Evolutionary conservation across 176 grass and related monocot species (phyloP).

Genomic region (Carex myosuroides): DNA sequence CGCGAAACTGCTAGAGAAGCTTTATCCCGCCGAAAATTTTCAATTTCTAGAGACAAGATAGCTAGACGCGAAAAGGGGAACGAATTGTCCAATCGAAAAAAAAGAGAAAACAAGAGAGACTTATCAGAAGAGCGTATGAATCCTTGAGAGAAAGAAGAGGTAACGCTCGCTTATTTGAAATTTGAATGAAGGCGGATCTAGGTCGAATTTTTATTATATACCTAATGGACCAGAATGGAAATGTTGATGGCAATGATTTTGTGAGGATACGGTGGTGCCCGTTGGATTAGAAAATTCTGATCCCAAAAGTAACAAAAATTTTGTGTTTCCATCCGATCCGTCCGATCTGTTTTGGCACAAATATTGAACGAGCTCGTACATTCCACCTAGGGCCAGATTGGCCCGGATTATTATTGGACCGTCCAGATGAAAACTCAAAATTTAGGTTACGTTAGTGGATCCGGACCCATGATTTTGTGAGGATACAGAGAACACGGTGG

Average conservation of each 20-base stretch:
- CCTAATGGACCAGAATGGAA: neutral
- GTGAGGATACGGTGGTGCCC: neutral
- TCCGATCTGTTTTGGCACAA: too few relatives aligned
- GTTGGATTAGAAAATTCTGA: neutral
- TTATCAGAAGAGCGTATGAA: neutral
- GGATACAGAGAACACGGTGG: too few relatives aligned
- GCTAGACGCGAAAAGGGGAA: neutral
- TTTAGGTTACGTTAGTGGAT: too few relatives aligned
- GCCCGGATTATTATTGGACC: too few relatives aligned
- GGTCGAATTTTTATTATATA: neutral
- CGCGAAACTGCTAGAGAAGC: neutral
- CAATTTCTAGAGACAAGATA: too few relatives aligned
- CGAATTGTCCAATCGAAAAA: neutral
- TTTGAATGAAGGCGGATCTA: conserved; percentile 2
- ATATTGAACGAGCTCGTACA: too few relatives aligned
- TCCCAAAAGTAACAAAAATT: too few relatives aligned
- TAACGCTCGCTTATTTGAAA: neutral
- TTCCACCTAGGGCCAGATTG: too few relatives aligned
- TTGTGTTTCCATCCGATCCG: too few relatives aligned
- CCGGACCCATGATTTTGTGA: too few relatives aligned
- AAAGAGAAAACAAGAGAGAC: neutral
- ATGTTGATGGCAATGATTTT: neutral
- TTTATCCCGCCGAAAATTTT: neutral
- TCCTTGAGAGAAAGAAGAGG: neutral
- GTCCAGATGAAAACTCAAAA: too few relatives aligned